A percentile compares a stretch with the other conserved stretches of the same genome.
These are phyloP conservation scores for Dictyostelium firmibasis DNA, from an alignment of 78 protist genomes.

Conservation along the genomic window DNA sequence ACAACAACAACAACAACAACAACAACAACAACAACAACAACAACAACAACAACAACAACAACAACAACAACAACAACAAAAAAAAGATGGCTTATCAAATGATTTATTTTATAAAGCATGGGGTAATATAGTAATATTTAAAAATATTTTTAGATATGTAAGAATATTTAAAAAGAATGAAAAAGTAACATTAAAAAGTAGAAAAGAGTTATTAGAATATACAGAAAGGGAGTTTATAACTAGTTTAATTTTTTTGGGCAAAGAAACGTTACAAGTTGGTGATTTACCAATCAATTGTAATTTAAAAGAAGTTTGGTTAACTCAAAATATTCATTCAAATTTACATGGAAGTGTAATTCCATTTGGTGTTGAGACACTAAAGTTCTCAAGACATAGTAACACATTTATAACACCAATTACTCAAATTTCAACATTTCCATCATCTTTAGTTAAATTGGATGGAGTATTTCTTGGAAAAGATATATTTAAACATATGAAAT, in stretches of 20 bases:
- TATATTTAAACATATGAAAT: no score
- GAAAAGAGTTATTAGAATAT: not conserved
- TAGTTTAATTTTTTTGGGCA: not conserved
- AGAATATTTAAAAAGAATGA: not conserved
- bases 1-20: no score
- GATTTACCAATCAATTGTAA: not conserved
- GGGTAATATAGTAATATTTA: not conserved
- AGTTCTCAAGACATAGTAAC: not conserved
- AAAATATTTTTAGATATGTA: not conserved
- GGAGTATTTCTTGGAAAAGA: not conserved
- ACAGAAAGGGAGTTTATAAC: not conserved
- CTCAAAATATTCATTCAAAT: not conserved
- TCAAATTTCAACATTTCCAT: not conserved
- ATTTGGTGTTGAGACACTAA: not conserved
- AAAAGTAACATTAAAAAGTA: not conserved
- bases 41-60: no score
- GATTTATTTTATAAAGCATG: not conserved
- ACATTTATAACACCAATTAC: not conserved
- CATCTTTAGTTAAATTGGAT: not conserved
- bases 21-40: no score
- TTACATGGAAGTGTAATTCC: not conserved
- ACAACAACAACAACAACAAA: no score
- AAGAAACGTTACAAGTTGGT: not conserved
- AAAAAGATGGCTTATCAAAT: not conserved
- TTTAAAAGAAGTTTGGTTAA: not conserved